phyloP scores from a whole-genome alignment of 1,284 basidiomycete genomes.

The Gomphus bonarii region DNA sequence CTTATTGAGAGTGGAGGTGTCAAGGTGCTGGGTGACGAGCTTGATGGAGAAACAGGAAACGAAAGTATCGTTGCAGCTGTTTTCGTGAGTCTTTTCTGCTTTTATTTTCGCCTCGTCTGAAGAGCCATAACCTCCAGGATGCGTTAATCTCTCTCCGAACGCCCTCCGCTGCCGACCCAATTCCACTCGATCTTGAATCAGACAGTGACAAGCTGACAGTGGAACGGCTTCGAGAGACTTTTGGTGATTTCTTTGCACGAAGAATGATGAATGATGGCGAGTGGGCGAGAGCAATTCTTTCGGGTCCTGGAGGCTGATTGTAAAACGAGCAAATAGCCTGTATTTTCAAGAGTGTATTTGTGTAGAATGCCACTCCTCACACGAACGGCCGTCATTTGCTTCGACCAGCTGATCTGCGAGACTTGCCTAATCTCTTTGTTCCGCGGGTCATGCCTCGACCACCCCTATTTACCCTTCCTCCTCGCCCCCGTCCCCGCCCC shows the following conservation, averaged over 20 bases:
- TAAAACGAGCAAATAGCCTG: neutral
- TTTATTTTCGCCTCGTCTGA: slow-evolving; percentile 12
- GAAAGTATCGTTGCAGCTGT: slow-evolving; percentile 42
- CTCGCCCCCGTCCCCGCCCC: slow-evolving; percentile 21
- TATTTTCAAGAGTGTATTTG: slow-evolving; percentile 1
- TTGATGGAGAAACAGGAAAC: slow-evolving; percentile 40
- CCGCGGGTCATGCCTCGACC: slow-evolving; percentile 22
- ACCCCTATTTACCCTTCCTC: slow-evolving; percentile 24
- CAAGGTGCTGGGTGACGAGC: slow-evolving; percentile 45
- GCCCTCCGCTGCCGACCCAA: slow-evolving; percentile 38
- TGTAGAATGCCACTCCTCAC: neutral
- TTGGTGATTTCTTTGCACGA: slow-evolving; percentile 55
- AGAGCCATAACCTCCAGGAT: slow-evolving; percentile 27
- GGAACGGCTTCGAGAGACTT: slow-evolving; percentile 35
- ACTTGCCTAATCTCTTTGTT: slow-evolving; percentile 51
- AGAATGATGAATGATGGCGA: slow-evolving; percentile 41
- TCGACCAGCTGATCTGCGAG: slow-evolving; percentile 34
- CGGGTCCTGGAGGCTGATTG: slow-evolving; percentile 5
- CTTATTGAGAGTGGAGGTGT: slow-evolving; percentile 70
- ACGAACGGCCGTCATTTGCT: neutral
- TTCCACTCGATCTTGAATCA: slow-evolving; percentile 38
- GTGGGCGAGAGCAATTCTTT: slow-evolving; percentile 34
- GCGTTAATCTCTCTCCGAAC: slow-evolving; percentile 50
- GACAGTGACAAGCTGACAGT: slow-evolving; percentile 38
- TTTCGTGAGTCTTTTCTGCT: slow-evolving; percentile 32